Conservation (phyloP, 371 early-diverging fungal species). For the Mortierella sp. region DNA sequence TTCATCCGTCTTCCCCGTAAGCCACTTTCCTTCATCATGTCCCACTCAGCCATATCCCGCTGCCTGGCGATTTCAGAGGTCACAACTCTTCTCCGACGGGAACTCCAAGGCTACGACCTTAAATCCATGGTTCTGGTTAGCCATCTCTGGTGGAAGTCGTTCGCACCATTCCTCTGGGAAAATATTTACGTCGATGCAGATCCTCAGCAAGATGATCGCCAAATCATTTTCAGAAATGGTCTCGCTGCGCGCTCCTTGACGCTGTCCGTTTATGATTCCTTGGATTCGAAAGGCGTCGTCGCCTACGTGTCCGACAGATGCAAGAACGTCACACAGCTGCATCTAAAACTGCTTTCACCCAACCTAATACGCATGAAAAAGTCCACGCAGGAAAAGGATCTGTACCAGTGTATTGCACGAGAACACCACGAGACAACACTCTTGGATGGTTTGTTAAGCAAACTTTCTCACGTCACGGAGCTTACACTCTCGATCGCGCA, state of each 20-base stretch:
- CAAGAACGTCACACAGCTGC: constrained; percentile 10
- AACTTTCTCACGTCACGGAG: constrained; percentile 9
- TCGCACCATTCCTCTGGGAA: constrained; percentile 39
- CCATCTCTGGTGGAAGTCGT: constrained; percentile 25
- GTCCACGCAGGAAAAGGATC: neutral
- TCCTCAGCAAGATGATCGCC: constrained; percentile 16
- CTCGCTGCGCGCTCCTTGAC: constrained; percentile 22
- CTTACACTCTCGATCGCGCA: constrained; percentile 23
- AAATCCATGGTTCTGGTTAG: constrained; percentile 22
- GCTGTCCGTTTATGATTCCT: constrained; percentile 20
- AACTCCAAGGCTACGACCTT: constrained; percentile 23
- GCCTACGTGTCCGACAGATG: constrained; percentile 22
- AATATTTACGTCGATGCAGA: constrained; percentile 28
- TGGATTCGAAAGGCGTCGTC: constrained; percentile 10
- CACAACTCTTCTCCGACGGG: constrained; percentile 17
- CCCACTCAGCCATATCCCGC: constrained; percentile 12
- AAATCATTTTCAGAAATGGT: constrained; percentile 23
- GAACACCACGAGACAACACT: constrained; percentile 2
- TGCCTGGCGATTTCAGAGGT: constrained; percentile 24
- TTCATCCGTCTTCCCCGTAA: too few species aligned
- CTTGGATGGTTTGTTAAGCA: constrained; percentile 13
- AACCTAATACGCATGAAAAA: neutral
- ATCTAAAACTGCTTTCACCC: constrained; percentile 21
- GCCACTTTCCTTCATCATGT: too few species aligned
- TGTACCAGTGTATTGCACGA: neutral